These are phyloP conservation scores for Penicillium egyptiacum DNA, from an alignment of 495 filamentous ascomycete species.

Conservation along the genomic window DNA sequence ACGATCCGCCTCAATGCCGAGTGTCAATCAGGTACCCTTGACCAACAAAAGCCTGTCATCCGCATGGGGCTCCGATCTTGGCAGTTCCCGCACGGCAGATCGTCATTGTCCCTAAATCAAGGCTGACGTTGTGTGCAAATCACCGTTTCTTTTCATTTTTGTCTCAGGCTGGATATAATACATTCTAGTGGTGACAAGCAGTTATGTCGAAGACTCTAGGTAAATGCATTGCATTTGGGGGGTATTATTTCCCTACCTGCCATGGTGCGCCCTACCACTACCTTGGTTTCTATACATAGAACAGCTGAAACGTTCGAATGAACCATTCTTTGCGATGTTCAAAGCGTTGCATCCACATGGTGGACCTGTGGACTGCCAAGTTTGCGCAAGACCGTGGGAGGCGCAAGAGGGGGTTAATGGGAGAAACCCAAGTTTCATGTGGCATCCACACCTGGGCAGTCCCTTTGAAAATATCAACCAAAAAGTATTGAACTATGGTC, in stretches of 20 bases:
- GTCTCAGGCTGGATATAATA: background rate
- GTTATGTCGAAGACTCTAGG: background rate
- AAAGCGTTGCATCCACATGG: slow-evolving; percentile 4
- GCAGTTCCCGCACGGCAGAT: slow-evolving; percentile 49
- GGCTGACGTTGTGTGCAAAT: slow-evolving; percentile 22
- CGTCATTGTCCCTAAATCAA: slow-evolving; percentile 38
- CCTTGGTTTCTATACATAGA: slow-evolving; percentile 15
- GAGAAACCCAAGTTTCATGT: slow-evolving; percentile 6
- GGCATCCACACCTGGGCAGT: background rate
- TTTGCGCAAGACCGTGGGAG: background rate
- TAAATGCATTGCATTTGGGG: background rate
- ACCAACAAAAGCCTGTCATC: slow-evolving; percentile 35
- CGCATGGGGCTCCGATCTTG: slow-evolving; percentile 43
- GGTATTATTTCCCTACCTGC: background rate
- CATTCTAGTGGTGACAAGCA: background rate
- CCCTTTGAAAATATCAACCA: slow-evolving; percentile 3
- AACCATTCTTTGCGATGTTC: background rate
- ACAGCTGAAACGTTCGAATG: background rate
- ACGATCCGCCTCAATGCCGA: slow-evolving; percentile 23
- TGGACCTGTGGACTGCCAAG: background rate
- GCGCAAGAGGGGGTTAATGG: slow-evolving; percentile 11
- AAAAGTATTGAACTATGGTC: background rate
- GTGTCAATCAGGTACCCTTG: slow-evolving; percentile 24
- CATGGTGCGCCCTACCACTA: background rate
- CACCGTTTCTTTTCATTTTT: slow-evolving; percentile 17